A percentile compares a stretch with the other conserved stretches of the same genome.
phyloP scores from a whole-genome alignment of 2,329 filamentous ascomycete species.

The Ceratocystis destructans region DNA sequence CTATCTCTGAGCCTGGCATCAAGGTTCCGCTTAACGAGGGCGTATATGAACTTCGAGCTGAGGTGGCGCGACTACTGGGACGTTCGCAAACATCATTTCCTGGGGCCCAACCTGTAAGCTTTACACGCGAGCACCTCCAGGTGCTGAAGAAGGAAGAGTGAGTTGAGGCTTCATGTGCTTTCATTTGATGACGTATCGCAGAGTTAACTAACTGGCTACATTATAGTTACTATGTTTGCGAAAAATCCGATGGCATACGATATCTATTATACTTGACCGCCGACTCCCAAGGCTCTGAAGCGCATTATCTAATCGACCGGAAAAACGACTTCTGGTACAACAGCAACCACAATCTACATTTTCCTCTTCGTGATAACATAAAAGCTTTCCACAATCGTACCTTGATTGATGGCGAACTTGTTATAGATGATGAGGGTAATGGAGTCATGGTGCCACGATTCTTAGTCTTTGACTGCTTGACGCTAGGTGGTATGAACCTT shows the following conservation, averaged over 20 bases:
- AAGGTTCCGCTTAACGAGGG: constrained; percentile 46
- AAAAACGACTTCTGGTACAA: constrained; percentile 96
- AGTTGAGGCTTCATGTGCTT: constrained; percentile 21
- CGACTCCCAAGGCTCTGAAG: constrained; percentile 46
- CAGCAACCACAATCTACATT: constrained; percentile 54
- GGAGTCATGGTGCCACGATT: constrained; percentile 62
- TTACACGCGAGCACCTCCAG: constrained; percentile 65
- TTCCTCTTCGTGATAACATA: constrained; percentile 56
- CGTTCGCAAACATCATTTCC: constrained; percentile 60
- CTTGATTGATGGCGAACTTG: constrained; percentile 83
- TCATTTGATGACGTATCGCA: neutral
- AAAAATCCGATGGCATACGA: constrained; percentile 93
- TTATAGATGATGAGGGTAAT: constrained; percentile 61
- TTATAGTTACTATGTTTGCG: constrained; percentile 79
- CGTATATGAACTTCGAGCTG: constrained; percentile 48
- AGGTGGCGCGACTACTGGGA: constrained; percentile 63
- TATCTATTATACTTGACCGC: constrained; percentile 83
- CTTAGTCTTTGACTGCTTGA: constrained; percentile 85
- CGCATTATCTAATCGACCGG: constrained; percentile 88
- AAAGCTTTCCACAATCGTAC: constrained; percentile 63
- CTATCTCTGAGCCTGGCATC: constrained; percentile 45
- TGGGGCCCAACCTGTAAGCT: constrained; percentile 88
- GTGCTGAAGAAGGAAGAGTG: constrained; percentile 69
- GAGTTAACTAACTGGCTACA: constrained; percentile 14
- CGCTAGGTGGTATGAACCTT: constrained; percentile 61